A percentile compares a stretch with the other conserved stretches of the same genome.
These are phyloP conservation scores for Tolypocladium nubicola DNA, from an alignment of 2,329 filamentous ascomycete genomes.

Conservation along the genomic window DNA sequence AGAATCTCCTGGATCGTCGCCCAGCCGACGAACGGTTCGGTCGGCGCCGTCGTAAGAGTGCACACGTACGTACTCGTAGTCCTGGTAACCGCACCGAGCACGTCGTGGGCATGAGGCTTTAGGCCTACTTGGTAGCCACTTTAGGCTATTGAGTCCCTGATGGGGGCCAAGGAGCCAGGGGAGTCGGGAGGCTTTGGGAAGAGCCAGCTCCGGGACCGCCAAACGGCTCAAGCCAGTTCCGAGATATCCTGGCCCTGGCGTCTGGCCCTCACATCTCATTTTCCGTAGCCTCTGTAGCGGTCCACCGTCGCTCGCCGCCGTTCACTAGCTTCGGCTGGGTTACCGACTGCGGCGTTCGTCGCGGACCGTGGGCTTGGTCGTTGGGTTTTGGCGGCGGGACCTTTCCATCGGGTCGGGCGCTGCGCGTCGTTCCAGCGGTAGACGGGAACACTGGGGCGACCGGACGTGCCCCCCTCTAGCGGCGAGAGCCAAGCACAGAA, in stretches of 20 bases:
- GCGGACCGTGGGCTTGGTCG: neutral
- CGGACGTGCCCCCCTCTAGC: neutral
- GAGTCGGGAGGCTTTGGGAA: neutral
- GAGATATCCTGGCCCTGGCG: neutral
- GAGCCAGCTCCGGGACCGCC: neutral
- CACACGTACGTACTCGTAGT: too few species aligned
- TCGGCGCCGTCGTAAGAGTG: neutral
- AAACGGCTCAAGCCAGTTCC: neutral
- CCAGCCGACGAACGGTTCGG: neutral
- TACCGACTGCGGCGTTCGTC: constrained; percentile 3
- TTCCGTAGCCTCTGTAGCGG: neutral
- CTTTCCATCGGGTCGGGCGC: neutral
- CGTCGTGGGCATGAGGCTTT: neutral
- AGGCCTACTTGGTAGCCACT: neutral
- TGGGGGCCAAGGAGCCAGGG: neutral
- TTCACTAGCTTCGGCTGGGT: constrained; percentile 4
- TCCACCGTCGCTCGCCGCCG: neutral
- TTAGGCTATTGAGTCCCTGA: neutral
- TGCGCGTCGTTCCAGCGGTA: too few species aligned
- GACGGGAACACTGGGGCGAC: too few species aligned
- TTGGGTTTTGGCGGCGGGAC: neutral
- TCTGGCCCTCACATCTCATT: neutral
- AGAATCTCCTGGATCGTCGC: neutral
- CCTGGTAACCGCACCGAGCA: neutral
- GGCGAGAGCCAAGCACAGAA: neutral